A percentile compares a stretch with the other conserved stretches of the same genome.
phyloP scores from a whole-genome alignment of 495 filamentous ascomycete species.

The Podospora conica region DNA sequence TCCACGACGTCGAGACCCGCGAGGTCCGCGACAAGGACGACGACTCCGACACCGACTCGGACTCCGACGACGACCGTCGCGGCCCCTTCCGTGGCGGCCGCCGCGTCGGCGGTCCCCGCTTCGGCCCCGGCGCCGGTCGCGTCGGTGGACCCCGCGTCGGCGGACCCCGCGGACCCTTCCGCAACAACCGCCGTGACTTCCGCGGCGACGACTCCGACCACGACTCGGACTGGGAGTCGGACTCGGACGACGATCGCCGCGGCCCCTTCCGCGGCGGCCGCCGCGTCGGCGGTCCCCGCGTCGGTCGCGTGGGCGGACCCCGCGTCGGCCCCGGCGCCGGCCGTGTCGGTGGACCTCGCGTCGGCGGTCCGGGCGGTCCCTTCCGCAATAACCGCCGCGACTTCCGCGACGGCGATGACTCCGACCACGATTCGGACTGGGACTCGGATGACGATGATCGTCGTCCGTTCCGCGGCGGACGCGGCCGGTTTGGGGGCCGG shows the following conservation, averaged over 20 bases:
- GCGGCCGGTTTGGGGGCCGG: neutral
- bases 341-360: neutral
- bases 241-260: neutral
- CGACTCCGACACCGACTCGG: neutral
- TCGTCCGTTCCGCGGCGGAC: neutral
- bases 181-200: neutral
- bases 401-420: neutral
- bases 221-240: neutral
- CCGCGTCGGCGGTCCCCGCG: neutral
- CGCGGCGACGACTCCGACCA: neutral
- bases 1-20: neutral
- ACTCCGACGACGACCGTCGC: neutral
- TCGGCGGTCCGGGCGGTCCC: neutral
- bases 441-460: neutral
- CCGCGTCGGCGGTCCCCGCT: neutral
- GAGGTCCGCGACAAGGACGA: too few relatives aligned
- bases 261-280: neutral
- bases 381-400: neutral
- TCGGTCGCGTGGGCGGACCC: neutral
- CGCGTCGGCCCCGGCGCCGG: neutral
- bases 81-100: neutral
- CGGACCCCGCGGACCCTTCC: neutral
- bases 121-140: neutral
- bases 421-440: neutral
- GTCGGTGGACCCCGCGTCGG: neutral